Evolutionary conservation across 495 filamentous ascomycete genomes (phyloP).

Genomic region (Aspergillus mulundensis): DNA sequence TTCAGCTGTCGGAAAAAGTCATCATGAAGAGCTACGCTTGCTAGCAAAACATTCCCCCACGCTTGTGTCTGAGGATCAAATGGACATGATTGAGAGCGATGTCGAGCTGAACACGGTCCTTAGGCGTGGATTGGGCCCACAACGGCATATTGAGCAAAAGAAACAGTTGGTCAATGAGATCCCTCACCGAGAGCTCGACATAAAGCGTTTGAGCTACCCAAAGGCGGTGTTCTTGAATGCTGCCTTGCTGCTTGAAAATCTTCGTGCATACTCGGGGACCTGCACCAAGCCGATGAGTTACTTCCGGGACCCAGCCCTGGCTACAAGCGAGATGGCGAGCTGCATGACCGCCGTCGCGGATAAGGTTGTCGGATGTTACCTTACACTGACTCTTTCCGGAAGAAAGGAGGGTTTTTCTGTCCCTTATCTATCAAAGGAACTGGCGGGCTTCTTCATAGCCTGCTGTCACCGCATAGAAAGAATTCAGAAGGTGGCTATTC

Average conservation of each 20-base stretch:
- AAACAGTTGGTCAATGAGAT: constrained; percentile 65
- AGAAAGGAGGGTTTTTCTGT: constrained; percentile 70
- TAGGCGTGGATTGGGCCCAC: constrained; percentile 71
- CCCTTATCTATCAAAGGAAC: constrained; percentile 79
- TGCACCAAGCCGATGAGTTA: constrained; percentile 85
- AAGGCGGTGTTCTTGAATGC: constrained; percentile 89
- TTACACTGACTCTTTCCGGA: constrained; percentile 67
- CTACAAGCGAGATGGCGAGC: constrained; percentile 69
- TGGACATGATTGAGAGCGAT: constrained; percentile 87
- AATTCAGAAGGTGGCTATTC: constrained; percentile 78
- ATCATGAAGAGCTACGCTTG: constrained; percentile 66
- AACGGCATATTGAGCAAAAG: constrained; percentile 77
- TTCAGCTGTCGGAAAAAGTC: constrained; percentile 62
- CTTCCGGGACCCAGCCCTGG: constrained; percentile 86
- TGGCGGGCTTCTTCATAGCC: constrained; percentile 75
- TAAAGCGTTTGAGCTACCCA: constrained; percentile 75
- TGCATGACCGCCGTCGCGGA: constrained; percentile 83
- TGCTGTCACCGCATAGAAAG: constrained; percentile 90
- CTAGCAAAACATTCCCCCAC: constrained; percentile 84
- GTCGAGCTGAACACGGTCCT: constrained; percentile 92
- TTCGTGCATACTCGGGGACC: constrained; percentile 77
- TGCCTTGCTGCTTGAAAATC: constrained; percentile 75
- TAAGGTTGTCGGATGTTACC: constrained; percentile 67
- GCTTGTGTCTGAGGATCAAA: constrained; percentile 74
- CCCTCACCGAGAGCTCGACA: constrained; percentile 68